Base-by-base conservation (phyloP, 768 basidiomycete species). In the Glaciozyma martinii region DNA sequence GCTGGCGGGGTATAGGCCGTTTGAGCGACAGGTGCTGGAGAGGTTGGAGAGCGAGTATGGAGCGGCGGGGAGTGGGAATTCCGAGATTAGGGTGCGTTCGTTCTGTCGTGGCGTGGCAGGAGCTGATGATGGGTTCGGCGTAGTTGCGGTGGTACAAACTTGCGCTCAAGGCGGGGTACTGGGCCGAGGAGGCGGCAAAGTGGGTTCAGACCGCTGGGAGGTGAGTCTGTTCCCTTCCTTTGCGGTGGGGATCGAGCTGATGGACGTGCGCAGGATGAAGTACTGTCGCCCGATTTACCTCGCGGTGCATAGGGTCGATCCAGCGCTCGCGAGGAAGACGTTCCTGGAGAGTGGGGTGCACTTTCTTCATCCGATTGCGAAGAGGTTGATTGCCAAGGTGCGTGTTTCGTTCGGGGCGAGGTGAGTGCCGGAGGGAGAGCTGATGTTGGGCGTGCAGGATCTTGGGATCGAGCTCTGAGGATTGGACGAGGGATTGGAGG, bases 351-450 rank as follows among this genome's bases (percentile, higher is more conserved):
- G 77, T 61, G 58, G 49, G 37, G 72, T 67, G 15, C 56, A 59
- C 7, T 76, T 79, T 73, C 76, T 76, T 62, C 77, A 78, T 66
- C 77, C 77, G 4, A 78, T 78, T 42, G 75, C 75, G 18, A 62
- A 75, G 50, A 71, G 70, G 54, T 73, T 76, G 74, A 74, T 77
- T 21, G 75, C 71, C 0, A 72, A 74, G 70, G 76, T 70, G 42
- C 30, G 61, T 46, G 10, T 37, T 40, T 40, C 15, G 5, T 10
- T 46, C n/a, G 19, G 8, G 46, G 46, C 7, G 46, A 12, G 21
- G 19, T 18, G 21, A n/a, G n/a, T n/a, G n/a, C n/a, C n/a, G 46
- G 46, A 47, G 19, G 10, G 21, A 25, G n/a, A 6, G 46, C 46
- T 47, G 46, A 47, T 47, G 46, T 21, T 7, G 46, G n/a, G n/a